A percentile compares a stretch with the other conserved stretches of the same genome.
Evolutionary conservation across 1,284 basidiomycete genomes (phyloP).

Genomic region (Omphalotus olearius): DNA sequence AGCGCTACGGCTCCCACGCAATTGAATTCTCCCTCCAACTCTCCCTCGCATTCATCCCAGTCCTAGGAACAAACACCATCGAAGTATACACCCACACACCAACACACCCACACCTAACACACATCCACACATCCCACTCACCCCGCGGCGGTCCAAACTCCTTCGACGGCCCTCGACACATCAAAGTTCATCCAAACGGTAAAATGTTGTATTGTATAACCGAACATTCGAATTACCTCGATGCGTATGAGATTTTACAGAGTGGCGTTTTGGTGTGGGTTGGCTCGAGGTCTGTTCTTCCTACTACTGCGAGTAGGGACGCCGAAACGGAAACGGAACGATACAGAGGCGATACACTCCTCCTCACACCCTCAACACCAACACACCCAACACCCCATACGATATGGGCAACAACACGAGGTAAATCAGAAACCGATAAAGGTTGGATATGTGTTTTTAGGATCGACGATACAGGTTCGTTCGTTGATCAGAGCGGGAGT

Average conservation of each 20-base stretch:
- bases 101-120: conserved; percentile 27
- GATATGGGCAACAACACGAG: conserved; percentile 42
- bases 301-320: conserved; percentile 14
- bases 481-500: conserved; percentile 16
- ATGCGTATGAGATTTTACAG: conserved; percentile 36
- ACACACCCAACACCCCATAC: conserved; percentile 29
- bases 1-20: conserved; percentile 46
- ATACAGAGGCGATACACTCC: conserved; percentile 44
- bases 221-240: conserved; percentile 40
- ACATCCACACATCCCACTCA: conserved; percentile 32
- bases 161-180: conserved; percentile 45
- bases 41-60: conserved; percentile 40
- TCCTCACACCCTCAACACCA: conserved; percentile 34
- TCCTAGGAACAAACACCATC: conserved; percentile 42
- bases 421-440: conserved; percentile 25
- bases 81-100: conserved; percentile 34
- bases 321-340: conserved; percentile 2
- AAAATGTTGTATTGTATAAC: conserved; percentile 43
- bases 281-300: conserved; percentile 31
- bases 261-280: too few relatives aligned
- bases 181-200: conserved; percentile 46
- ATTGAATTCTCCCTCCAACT: conserved; percentile 34
- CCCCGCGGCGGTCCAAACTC: conserved; percentile 31
- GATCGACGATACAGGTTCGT: conserved; percentile 34
- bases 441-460: conserved; percentile 40